Evolutionary conservation across 192 early-diverging fungal species (phyloP).

Genomic region (Coemansia sp.): DNA sequence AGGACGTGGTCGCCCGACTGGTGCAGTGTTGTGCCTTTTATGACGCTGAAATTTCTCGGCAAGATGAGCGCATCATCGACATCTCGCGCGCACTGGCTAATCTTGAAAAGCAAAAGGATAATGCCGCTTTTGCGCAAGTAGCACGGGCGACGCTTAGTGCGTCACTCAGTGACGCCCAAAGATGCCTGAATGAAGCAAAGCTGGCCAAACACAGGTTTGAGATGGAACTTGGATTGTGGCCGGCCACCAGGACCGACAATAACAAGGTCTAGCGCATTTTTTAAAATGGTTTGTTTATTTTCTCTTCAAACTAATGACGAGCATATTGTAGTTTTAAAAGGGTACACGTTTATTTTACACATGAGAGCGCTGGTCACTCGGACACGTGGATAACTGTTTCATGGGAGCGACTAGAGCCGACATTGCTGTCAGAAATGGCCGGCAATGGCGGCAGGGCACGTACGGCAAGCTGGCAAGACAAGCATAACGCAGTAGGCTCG

Average conservation of each 20-base stretch:
- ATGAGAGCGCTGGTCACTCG: neutral
- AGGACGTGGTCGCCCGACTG: slow-evolving; percentile 26
- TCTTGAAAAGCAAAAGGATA: slow-evolving; percentile 1
- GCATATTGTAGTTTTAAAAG: neutral
- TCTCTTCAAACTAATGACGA: neutral
- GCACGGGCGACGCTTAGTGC: slow-evolving; percentile 11
- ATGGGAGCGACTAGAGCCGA: neutral
- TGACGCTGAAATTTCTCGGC: slow-evolving; percentile 19
- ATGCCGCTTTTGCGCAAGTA: neutral
- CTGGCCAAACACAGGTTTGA: slow-evolving; percentile 33
- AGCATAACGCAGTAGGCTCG: neutral
- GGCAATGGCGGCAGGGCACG: neutral
- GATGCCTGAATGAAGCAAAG: slow-evolving; percentile 22
- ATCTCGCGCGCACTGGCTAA: slow-evolving; percentile 19
- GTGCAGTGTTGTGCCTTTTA: slow-evolving; percentile 36
- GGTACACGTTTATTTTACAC: neutral
- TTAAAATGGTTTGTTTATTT: neutral
- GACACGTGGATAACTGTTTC: neutral
- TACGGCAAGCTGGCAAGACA: neutral
- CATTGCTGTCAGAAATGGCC: neutral
- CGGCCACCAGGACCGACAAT: neutral
- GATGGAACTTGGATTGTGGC: slow-evolving; percentile 31
- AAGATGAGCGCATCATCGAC: slow-evolving; percentile 34
- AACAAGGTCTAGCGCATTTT: neutral
- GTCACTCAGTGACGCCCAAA: slow-evolving; percentile 30